Percentiles rank a stretch among this genome's conserved stretches.
phyloP scores from a whole-genome alignment of 1,284 basidiomycete genomes.

The Lentinus polychrous region DNA sequence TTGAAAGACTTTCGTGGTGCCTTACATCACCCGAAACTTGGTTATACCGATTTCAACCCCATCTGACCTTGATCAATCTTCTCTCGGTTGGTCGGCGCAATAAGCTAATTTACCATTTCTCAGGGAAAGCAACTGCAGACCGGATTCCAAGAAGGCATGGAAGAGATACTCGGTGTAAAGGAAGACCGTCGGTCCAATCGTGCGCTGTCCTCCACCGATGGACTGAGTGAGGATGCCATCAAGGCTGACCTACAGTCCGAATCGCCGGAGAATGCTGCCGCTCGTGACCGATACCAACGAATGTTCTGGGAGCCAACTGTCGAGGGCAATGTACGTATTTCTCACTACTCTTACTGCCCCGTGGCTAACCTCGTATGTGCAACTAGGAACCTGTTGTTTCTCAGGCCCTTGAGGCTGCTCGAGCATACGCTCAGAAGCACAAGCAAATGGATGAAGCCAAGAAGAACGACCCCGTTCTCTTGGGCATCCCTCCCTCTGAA shows the following conservation, averaged over 20 bases:
- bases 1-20: slow-evolving; percentile 46
- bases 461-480: slow-evolving; percentile 24
- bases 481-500: slow-evolving; percentile 8
- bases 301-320: slow-evolving; percentile 69
- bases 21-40: slow-evolving; percentile 53
- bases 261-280: slow-evolving; percentile 45
- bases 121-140: slow-evolving; percentile 57
- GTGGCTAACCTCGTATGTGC: neutral
- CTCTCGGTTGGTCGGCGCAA: slow-evolving; percentile 5
- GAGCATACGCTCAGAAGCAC: slow-evolving; percentile 18
- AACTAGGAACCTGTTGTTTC: slow-evolving; percentile 54
- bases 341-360: neutral
- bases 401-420: slow-evolving; percentile 35
- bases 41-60: slow-evolving; percentile 60
- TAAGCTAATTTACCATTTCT: slow-evolving; percentile 8
- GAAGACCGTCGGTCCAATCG: slow-evolving; percentile 12
- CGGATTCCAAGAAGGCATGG: slow-evolving; percentile 67
- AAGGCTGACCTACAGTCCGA: slow-evolving; percentile 58
- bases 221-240: slow-evolving; percentile 34
- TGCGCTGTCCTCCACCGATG: slow-evolving; percentile 10
- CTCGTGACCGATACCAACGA: slow-evolving; percentile 60
- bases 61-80: slow-evolving; percentile 38
- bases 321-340: slow-evolving; percentile 48
- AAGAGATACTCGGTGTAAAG: slow-evolving; percentile 47
- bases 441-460: slow-evolving; percentile 28